A percentile compares a stretch with the other conserved stretches of the same genome.
Conservation (phyloP, 2,329 filamentous ascomycete genomes). For the Uncinocarpus reesii region DNA sequence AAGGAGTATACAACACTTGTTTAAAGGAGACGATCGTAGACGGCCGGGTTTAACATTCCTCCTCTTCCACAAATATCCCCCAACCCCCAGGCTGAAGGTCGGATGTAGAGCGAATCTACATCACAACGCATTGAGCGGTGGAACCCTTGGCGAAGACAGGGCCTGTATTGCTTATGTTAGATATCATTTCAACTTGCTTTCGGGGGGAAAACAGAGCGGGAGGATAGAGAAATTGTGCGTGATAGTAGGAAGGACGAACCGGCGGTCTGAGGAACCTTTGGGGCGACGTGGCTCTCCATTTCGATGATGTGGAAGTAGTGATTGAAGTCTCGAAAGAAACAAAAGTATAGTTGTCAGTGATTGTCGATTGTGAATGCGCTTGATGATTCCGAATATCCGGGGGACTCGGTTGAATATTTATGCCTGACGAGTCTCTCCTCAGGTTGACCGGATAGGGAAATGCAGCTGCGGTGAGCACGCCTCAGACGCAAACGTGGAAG, state of each 20-base stretch:
- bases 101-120: conserved; percentile 17
- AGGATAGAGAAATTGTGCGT: no score
- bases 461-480: not conserved
- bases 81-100: not conserved
- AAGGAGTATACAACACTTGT: no score
- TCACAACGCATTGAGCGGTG: conserved; percentile 17
- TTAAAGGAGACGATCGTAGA: not conserved
- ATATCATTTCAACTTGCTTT: not conserved
- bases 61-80: not conserved
- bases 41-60: not conserved
- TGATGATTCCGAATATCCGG: no score
- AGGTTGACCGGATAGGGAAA: not conserved
- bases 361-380: not conserved
- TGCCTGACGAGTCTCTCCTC: not conserved
- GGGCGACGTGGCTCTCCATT: conserved; percentile 14
- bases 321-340: conserved; percentile 8
- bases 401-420: not conserved
- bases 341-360: not conserved
- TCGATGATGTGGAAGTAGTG: conserved; percentile 3
- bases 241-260: conserved; percentile 7
- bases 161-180: conserved; percentile 9
- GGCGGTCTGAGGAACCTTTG: conserved; percentile 14
- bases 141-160: conserved; percentile 13
- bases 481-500: not conserved
- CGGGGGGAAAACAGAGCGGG: not conserved